Percentiles rank a stretch among this genome's conserved stretches.
Conservation (phyloP, 2,329 filamentous ascomycete species). For the Cadophora sp. region DNA sequence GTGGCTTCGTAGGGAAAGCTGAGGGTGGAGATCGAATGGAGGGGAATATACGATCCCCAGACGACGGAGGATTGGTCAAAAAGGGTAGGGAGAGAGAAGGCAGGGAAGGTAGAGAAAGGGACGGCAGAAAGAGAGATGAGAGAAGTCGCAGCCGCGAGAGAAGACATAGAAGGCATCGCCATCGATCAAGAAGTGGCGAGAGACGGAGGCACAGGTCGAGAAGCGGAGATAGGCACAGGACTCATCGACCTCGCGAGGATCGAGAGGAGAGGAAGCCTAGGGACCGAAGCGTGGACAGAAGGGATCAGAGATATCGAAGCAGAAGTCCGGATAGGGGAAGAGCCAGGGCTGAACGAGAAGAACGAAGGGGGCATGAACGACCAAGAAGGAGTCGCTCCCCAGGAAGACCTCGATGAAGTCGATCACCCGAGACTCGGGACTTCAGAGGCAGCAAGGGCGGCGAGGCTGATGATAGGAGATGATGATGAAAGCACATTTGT, state of each 20-base stretch:
- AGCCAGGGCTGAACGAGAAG: slow-evolving; percentile 38
- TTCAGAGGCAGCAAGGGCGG: slow-evolving; percentile 21
- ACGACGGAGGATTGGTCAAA: slow-evolving; percentile 35
- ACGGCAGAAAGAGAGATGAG: slow-evolving; percentile 35
- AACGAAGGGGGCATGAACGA: slow-evolving; percentile 30
- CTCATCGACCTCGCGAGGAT: slow-evolving; percentile 36
- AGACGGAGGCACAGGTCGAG: slow-evolving; percentile 38
- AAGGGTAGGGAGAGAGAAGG: slow-evolving; percentile 19
- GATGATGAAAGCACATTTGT: not conserved
- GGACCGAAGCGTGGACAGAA: slow-evolving; percentile 40
- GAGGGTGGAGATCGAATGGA: slow-evolving; percentile 31
- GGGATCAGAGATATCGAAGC: slow-evolving; percentile 40
- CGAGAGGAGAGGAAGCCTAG: slow-evolving; percentile 38
- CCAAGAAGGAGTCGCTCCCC: slow-evolving; percentile 30
- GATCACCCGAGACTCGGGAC: slow-evolving; percentile 29
- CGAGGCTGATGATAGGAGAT: slow-evolving; percentile 16
- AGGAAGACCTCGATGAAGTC: slow-evolving; percentile 29
- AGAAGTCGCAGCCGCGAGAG: slow-evolving; percentile 44
- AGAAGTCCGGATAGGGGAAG: slow-evolving; percentile 43
- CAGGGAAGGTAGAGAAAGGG: slow-evolving; percentile 25
- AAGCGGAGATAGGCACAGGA: slow-evolving; percentile 38
- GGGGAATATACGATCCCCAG: slow-evolving; percentile 18
- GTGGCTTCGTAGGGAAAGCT: slow-evolving; percentile 43
- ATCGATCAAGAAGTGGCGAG: slow-evolving; percentile 42
- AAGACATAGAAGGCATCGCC: slow-evolving; percentile 43